Evolutionary conservation across 371 early-diverging fungal genomes (phyloP).

Genomic region (Chytridium lagenaria): DNA sequence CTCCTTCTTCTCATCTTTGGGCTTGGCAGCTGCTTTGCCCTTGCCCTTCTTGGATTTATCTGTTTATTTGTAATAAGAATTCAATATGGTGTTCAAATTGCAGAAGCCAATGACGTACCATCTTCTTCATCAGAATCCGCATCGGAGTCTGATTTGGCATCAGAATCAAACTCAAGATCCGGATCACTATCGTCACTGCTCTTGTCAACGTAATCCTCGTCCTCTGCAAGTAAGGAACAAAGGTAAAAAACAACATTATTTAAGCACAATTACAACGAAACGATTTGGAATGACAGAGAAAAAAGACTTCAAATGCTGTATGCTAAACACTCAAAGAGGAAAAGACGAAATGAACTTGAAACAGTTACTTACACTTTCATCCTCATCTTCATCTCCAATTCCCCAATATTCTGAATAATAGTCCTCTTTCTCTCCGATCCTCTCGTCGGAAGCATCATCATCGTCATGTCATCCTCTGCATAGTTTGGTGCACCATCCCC

Average conservation of each 20-base stretch:
- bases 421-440: slow-evolving; percentile 43
- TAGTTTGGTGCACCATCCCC: slow-evolving; percentile 34
- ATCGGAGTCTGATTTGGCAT: slow-evolving; percentile 55
- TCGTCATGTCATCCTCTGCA: slow-evolving; percentile 41
- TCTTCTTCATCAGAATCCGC: slow-evolving; percentile 23
- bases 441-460: slow-evolving; percentile 30
- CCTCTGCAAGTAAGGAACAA: slow-evolving; percentile 55
- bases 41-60: slow-evolving; percentile 5
- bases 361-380: too few species aligned
- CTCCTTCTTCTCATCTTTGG: slow-evolving; percentile 18
- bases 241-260: not conserved
- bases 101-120: too few species aligned
- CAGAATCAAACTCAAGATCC: slow-evolving; percentile 88
- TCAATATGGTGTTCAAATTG: too few species aligned
- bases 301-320: slow-evolving; percentile 14
- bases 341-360: slow-evolving; percentile 29
- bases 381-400: slow-evolving; percentile 38
- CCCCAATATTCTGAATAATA: slow-evolving; percentile 33
- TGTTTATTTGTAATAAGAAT: not conserved
- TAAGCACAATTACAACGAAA: too few species aligned
- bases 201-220: slow-evolving; percentile 88
- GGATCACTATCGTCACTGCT: slow-evolving; percentile 85
- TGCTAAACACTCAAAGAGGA: not conserved
- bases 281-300: too few species aligned
- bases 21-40: slow-evolving; percentile 16